Evolutionary conservation across 169 alveolate species (phyloP), one percentile per base, ranked within the genome.

Genomic region (Plasmodium adleri): DNA sequence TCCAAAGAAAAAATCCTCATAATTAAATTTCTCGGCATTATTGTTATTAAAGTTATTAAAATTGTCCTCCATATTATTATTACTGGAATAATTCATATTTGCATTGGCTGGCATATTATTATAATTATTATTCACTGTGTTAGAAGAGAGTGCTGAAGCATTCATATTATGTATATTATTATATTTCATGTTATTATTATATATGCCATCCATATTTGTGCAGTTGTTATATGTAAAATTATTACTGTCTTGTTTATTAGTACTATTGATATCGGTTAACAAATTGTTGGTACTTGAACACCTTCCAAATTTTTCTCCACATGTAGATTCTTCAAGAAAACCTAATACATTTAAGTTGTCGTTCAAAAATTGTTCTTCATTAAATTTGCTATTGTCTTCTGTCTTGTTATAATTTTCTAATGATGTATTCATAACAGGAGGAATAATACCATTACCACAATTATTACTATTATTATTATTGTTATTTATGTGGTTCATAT

Each of bases 291-390:
- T 74, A 39, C n/a, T 49, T 45, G 39, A 24, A 49, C 50, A n/a
- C 39, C 63, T 75, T 26, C 88, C 15, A 75, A 62, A 60, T 24
- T 75, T 75, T 39, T 75, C 88, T 62, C 49, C 63, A 62, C 17
- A 59, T 10, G 32, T 75, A 17, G 60, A 22, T 8, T 75, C 88
- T 32, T 75, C 88, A 10, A 75, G 28, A 49, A 75, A 75, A 6
- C 74, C 73, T 17, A 75, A 47, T 7, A 75, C 88, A 54, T 75
- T 75, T 26, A 75, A 28, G 39, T 54, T 75, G 15, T 75, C 88
- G 49, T 75, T 75, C 24, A 75, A 52, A 75, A 75, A 75, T 62
- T 75, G 88, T 28, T 75, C 88, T 26, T 75, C 88, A 62, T 45
- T 75, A 32, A 75, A 75, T 26, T 75, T 75, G 10, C 74, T 17